Evolutionary conservation across 1,139 yeast genomes (phyloP).

Genomic region (Lodderomyces theae): DNA sequence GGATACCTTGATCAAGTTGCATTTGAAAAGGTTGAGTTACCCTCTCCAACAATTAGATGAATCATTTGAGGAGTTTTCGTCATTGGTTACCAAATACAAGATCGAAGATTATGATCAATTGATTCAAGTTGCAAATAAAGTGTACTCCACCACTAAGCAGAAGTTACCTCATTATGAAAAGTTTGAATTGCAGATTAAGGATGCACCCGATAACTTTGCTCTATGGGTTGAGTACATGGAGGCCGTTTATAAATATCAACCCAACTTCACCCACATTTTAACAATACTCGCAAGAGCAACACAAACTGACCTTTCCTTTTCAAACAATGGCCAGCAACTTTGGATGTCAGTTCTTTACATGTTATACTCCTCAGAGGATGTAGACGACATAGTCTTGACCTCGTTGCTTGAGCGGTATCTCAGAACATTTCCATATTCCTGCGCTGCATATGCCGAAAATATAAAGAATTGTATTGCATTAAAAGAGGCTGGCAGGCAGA

Average conservation of each 20-base stretch:
- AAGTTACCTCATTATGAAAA: slow-evolving; percentile 26
- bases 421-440: slow-evolving; percentile 22
- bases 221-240: slow-evolving; percentile 35
- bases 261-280: slow-evolving; percentile 15
- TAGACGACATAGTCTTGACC: slow-evolving; percentile 11
- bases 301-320: slow-evolving; percentile 10
- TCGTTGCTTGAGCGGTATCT: slow-evolving; percentile 20
- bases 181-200: slow-evolving; percentile 22
- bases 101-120: slow-evolving; percentile 33
- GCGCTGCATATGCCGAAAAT: slow-evolving; percentile 30
- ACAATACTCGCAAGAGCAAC: slow-evolving; percentile 25
- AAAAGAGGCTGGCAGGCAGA: not conserved
- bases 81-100: slow-evolving; percentile 35
- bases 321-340: slow-evolving; percentile 21
- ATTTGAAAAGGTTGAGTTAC: slow-evolving; percentile 32
- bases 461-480: slow-evolving; percentile 20
- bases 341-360: slow-evolving; percentile 26
- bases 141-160: slow-evolving; percentile 29
- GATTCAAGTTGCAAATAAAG: slow-evolving; percentile 38
- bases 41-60: slow-evolving; percentile 45
- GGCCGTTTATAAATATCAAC: slow-evolving; percentile 22
- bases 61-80: slow-evolving; percentile 43
- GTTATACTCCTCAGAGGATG: slow-evolving; percentile 7
- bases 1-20: slow-evolving; percentile 23
- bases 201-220: slow-evolving; percentile 18